Conservation (phyloP, 2,329 filamentous ascomycete species). For the Apiospora arundinis region DNA sequence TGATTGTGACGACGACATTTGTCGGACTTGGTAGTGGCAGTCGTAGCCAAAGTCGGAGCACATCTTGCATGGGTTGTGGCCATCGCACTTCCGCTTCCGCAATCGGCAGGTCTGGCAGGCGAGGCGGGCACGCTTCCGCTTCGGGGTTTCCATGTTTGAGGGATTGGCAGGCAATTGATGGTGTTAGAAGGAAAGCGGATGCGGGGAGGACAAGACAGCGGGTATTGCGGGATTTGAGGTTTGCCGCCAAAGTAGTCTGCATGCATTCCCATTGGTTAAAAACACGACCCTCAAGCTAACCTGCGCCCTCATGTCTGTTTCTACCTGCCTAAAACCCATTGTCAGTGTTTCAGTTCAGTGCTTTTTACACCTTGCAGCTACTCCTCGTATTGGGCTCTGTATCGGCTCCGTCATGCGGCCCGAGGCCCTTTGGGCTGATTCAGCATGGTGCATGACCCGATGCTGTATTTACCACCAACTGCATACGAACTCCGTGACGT, state of each 20-base stretch:
- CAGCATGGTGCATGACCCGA: too few species aligned
- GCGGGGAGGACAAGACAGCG: background rate
- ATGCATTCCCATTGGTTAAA: background rate
- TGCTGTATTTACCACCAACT: too few species aligned
- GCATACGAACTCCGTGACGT: too few species aligned
- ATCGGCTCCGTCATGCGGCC: too few species aligned
- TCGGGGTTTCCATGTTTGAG: slow-evolving; percentile 11
- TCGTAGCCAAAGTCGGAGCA: slow-evolving; percentile 48
- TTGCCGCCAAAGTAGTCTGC: background rate
- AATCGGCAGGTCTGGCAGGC: slow-evolving; percentile 60
- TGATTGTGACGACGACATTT: slow-evolving; percentile 26
- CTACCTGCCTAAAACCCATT: too few species aligned
- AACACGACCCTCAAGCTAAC: too few species aligned
- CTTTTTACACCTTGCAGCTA: background rate
- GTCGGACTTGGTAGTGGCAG: slow-evolving; percentile 51
- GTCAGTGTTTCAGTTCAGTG: too few species aligned
- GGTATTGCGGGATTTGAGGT: slow-evolving; percentile 15
- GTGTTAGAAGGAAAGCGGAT: background rate
- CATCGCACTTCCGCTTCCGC: slow-evolving; percentile 63
- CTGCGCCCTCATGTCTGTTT: too few species aligned
- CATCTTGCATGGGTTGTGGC: slow-evolving; percentile 38
- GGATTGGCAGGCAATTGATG: background rate
- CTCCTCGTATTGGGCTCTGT: too few species aligned
- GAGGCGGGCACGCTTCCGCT: slow-evolving; percentile 45
- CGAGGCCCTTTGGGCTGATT: too few species aligned